Evolutionary conservation across 495 filamentous ascomycete species (phyloP), one percentile per base, ranked within the genome.

Genomic region (Talaromyces liani): DNA sequence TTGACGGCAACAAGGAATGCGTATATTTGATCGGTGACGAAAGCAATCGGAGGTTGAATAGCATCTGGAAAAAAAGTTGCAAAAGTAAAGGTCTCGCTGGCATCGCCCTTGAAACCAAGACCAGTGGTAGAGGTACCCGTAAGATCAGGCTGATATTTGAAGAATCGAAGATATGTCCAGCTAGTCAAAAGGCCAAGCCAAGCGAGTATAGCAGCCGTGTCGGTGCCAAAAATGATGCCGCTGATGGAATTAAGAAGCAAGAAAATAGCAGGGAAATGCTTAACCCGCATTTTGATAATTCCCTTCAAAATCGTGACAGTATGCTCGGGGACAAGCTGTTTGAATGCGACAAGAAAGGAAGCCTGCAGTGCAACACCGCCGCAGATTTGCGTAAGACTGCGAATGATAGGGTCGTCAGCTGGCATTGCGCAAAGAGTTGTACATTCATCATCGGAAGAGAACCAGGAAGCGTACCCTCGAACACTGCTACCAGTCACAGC

Each of bases 121-220:
- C 79, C 81, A 63, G 80, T 79, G 25, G 79, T 85, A 2, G 79
- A 78, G 2, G 80, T 77, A 12, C 81, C 79, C 2, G 82, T 82
- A 2, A 83, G 71, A 58, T 84, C 82, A 16, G 87, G 80, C 69
- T 93, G 90, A n/a, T 82, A 80, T 72, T 93, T 94, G 79, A 90
- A 97, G 82, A 98, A 98, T 45, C 94, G 91, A 6, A 98, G 87
- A 73, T 98, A 98, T 45, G 87, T 92, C 95, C 95, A 98, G 75
- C 90, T 91, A 10, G 88, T 85, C 62, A 97, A 72, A 73, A 98
- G 89, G 62, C 91, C 94, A 64, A 88, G 83, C 82, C 89, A 84
- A 51, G 92, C 83, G 58, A 97, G 83, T 59, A 95, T 77, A 49
- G 93, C 80, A 31, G 91, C 89, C n/a, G 91, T 91, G 70, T 86